These are phyloP conservation scores for Cercophora samala DNA, from an alignment of 495 filamentous ascomycete genomes.

Conservation along the genomic window DNA sequence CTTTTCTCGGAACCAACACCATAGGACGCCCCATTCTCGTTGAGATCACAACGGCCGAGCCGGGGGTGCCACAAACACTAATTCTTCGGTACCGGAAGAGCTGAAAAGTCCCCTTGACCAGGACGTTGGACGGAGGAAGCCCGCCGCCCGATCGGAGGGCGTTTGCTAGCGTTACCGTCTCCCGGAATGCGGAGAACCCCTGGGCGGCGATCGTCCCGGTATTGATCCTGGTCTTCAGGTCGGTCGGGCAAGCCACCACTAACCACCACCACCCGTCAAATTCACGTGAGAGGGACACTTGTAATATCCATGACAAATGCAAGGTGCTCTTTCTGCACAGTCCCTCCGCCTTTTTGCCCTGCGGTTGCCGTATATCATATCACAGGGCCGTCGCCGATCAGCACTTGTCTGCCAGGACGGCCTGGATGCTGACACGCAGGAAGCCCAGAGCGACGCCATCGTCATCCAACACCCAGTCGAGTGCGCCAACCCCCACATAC, in stretches of 20 bases:
- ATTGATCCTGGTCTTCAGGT: background rate
- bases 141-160: background rate
- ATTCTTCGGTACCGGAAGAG: background rate
- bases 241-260: background rate
- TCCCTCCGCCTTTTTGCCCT: conserved; percentile 3
- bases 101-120: background rate
- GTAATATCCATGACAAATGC: background rate
- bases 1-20: background rate
- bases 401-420: background rate
- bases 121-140: background rate
- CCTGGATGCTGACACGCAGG: conserved; percentile 15
- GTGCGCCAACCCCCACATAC: background rate
- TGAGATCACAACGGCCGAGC: background rate
- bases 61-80: background rate
- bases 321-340: background rate
- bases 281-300: too few species aligned
- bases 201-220: background rate
- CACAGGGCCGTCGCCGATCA: background rate
- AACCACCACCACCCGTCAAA: background rate
- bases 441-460: conserved; percentile 1
- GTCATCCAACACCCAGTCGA: conserved; percentile 1
- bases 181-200: conserved; percentile 6
- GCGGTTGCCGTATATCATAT: conserved; percentile 1
- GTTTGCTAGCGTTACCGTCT: background rate
- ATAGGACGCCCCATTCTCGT: background rate